Evolutionary conservation across 2,329 filamentous ascomycete species (phyloP), one percentile per base, ranked within the genome.

Genomic region (Aureobasidium sp.): DNA sequence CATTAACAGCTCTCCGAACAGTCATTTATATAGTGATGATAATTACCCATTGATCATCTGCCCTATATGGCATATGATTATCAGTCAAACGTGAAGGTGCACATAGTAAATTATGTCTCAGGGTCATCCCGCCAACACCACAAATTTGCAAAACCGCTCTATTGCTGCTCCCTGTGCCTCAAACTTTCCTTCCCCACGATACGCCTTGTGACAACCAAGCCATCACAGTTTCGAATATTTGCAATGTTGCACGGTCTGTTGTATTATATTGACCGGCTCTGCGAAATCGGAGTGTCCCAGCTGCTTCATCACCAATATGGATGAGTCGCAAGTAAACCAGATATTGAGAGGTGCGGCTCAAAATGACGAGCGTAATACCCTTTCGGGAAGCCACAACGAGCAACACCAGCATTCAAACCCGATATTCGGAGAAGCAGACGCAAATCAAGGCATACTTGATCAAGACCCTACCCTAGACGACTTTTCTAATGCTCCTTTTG

Each of bases 121-220:
- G 34, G 34, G 34, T 37, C 34, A 37, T 10, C 5, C 34, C 10
- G 5, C 4, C 34, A 15, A 15, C 34, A 37, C 12, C 34, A 5
- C 1, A 5, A 2, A 20, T 6, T 1, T 36, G 43, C 55, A 7
- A 59, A 59, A 59, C 55, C 55, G 3, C 55, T 37, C 55, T 59
- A 59, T 13, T 59, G n/a, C 55, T 48, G 43, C 55, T 59, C 55
- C 55, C n/a, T 59, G 15, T 34, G 32, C 55, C 32, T 39, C 53
- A 36, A n/a, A 27, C 55, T 39, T 59, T 6, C 34, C 24, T 34
- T 26, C 55, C 20, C 29, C 20, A 27, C 32, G 6, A 15, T 26
- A 32, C 55, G 55, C 55, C 55, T 48, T 59, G 24, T 48, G 41
- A 24, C 29, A 27, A 26, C 17, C 46, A 41, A 12, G 32, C 52